These are phyloP conservation scores for Sporothrix brasiliensis DNA, from an alignment of 2,329 filamentous ascomycete species.

Conservation along the genomic window DNA sequence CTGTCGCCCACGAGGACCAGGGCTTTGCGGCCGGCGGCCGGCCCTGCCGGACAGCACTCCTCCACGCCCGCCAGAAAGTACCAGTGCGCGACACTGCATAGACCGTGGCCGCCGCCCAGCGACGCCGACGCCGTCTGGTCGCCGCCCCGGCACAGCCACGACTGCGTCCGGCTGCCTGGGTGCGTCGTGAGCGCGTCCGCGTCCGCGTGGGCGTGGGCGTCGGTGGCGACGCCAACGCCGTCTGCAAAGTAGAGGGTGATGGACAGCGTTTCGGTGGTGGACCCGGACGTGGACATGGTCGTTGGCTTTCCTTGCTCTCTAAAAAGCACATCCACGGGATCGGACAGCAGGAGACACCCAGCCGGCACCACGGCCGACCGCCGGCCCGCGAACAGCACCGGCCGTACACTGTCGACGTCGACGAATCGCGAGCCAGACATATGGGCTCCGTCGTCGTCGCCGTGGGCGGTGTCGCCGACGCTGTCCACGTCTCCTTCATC, in stretches of 20 bases:
- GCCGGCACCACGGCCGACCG: not conserved
- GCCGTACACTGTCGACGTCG: not conserved
- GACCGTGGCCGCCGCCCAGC: not conserved
- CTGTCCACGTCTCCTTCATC: not conserved
- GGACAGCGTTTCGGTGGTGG: not conserved
- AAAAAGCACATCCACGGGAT: not conserved
- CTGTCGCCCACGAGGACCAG: not conserved
- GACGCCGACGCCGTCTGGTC: not conserved
- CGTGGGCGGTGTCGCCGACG: not conserved
- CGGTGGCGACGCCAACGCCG: not conserved
- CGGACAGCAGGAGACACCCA: not conserved
- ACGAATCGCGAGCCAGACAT: not conserved
- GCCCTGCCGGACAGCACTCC: not conserved
- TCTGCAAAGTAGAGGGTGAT: not conserved
- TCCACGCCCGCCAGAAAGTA: not conserved
- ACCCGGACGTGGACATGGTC: too few relatives aligned
- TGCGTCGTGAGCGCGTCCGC: not conserved
- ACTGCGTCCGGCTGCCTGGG: not conserved
- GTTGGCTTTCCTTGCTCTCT: too few relatives aligned
- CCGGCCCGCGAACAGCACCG: not conserved
- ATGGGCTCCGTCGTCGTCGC: too few relatives aligned
- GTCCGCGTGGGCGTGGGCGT: too few relatives aligned
- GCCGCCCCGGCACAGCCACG: not conserved
- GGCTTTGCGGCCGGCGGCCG: not conserved
- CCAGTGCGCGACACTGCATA: constrained; percentile 1